Conservation (phyloP, 169 alveolate species). For the Theileria annulata region DNA sequence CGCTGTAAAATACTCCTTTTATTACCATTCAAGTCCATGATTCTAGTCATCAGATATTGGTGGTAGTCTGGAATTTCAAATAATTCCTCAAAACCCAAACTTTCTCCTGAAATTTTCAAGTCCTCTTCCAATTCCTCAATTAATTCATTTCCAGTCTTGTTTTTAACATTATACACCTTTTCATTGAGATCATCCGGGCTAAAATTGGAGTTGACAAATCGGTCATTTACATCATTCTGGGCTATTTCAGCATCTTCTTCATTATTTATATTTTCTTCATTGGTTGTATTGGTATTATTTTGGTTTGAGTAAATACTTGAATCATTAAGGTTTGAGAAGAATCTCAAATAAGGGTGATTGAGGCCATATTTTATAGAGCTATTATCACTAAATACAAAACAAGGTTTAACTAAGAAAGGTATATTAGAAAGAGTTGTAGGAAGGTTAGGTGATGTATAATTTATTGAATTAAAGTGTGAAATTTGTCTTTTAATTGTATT, state of each 20-base stretch:
- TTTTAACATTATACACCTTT: background rate
- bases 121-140: background rate
- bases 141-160: background rate
- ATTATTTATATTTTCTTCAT: too few relatives aligned
- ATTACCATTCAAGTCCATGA: conserved; percentile 45
- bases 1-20: conserved; percentile 35
- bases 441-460: background rate
- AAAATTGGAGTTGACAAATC: background rate
- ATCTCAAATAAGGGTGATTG: background rate
- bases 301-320: too few relatives aligned
- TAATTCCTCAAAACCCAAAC: conserved; percentile 4
- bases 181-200: background rate
- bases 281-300: too few relatives aligned
- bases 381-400: background rate
- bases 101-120: background rate
- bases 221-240: too few relatives aligned
- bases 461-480: background rate
- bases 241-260: too few relatives aligned
- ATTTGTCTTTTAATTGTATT: background rate
- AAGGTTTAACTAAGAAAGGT: background rate
- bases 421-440: background rate
- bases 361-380: too few relatives aligned
- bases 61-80: conserved; percentile 19
- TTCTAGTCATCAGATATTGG: conserved; percentile 20
- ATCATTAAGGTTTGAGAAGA: background rate